Base-by-base conservation (phyloP, 805 yeast species). In the Zygosaccharomyces pseudorouxii region DNA sequence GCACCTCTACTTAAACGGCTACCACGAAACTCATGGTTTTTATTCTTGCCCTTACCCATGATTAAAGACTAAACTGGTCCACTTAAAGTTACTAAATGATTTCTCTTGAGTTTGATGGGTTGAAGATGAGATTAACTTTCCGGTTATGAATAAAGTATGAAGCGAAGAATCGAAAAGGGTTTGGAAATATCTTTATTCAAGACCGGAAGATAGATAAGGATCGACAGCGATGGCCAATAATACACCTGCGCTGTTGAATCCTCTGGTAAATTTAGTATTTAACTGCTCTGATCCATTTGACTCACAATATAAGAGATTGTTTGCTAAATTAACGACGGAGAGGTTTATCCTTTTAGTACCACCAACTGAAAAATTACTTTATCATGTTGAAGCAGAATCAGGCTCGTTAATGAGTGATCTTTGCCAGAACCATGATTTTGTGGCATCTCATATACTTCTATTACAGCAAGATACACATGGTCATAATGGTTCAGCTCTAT, bases 311-410 rank as follows among this genome's bases (percentile, higher is more conserved):
- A 75, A 72, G 49, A 72, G 71, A n/a, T 68, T 79, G 6, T 71
- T 80, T 31, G 60, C 65, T 3, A 72, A 64, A 43, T 57, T 84
- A 20, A 66, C 64, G 51, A 79, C 83, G 33, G 72, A 71, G 16
- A 76, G 75, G n/a, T 81, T 74, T 60, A 72, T 81, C 2, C 60
- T 86, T 11, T 60, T 86, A n/a, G 80, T 84, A 1, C 95, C 95
- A 0, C 78, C 80, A 4, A 68, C 84, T 0, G 60, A 65, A 23
- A 64, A 75, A 2, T 67, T 85, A 9, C 58, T 68, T 39, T 62
- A 71, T 44, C 70, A 64, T 49, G 61, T 58, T 14, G 81, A 78
- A 46, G 47, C 51, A 10, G 71, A 66, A 16, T 49, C 76, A 0
- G 69, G 72, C 8, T 46, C 63, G 1, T 59, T 73, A 2, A 72